A percentile compares a stretch with the other conserved stretches of the same genome.
Evolutionary conservation across 257 asterid genomes (phyloP).

Genomic region (Capsicum baccatum): DNA sequence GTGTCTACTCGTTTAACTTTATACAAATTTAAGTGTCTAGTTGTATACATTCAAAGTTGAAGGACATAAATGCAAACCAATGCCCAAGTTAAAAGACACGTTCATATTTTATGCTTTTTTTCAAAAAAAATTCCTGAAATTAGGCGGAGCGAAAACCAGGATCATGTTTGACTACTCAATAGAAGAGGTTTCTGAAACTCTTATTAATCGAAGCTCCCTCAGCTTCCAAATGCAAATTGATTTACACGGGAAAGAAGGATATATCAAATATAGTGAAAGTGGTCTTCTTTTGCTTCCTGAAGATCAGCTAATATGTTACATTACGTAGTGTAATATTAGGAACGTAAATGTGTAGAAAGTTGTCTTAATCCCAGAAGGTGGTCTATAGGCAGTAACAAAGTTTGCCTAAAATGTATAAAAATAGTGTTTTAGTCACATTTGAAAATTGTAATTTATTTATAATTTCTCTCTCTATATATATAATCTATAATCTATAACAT

Average conservation of each 20-base stretch:
- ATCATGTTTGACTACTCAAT: neutral
- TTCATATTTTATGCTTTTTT: too few species aligned
- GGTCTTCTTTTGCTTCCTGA: neutral
- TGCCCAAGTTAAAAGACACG: too few species aligned
- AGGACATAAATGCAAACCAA: too few species aligned
- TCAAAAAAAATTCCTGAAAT: neutral
- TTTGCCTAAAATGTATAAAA: neutral
- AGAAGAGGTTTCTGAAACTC: neutral
- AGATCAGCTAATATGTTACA: neutral
- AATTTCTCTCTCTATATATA: too few species aligned
- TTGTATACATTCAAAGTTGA: too few species aligned
- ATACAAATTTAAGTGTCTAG: too few species aligned
- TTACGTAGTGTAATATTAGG: neutral
- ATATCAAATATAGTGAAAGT: neutral
- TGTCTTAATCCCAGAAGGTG: neutral
- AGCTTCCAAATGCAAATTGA: neutral
- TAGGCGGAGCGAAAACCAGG: neutral
- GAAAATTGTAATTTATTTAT: too few species aligned
- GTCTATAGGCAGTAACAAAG: neutral
- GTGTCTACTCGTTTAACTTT: too few species aligned
- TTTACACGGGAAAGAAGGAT: neutral
- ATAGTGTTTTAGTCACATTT: too few species aligned
- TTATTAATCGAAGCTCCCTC: neutral
- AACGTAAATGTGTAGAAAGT: neutral
- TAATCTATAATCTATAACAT: too few species aligned